A percentile compares a stretch with the other conserved stretches of the same genome.
Evolutionary conservation across 768 basidiomycete genomes (phyloP).

Genomic region (Amanita exitialis): DNA sequence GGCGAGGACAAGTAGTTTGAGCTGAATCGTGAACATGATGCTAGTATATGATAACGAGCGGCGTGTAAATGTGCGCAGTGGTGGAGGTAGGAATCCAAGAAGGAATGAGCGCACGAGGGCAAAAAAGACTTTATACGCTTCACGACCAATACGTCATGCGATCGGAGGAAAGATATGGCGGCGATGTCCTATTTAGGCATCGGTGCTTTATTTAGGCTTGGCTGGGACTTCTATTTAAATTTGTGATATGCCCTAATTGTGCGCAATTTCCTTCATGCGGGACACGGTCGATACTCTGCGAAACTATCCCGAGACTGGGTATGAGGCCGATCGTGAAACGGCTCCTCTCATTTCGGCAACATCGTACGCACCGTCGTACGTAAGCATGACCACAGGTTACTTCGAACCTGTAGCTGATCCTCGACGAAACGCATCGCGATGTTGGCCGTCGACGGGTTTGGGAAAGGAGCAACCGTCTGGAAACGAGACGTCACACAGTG

Average conservation of each 20-base stretch:
- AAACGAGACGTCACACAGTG: neutral
- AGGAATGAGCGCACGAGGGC: neutral
- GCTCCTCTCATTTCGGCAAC: neutral
- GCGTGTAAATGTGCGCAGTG: neutral
- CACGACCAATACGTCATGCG: neutral
- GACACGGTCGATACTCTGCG: neutral
- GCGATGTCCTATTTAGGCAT: neutral
- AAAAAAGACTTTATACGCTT: neutral
- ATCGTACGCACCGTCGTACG: neutral
- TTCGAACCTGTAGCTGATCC: neutral
- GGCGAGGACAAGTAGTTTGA: neutral
- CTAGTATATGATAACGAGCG: neutral
- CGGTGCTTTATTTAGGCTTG: neutral
- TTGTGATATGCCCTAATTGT: no score
- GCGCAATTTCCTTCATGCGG: neutral
- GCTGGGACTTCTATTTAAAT: neutral
- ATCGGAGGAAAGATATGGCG: neutral
- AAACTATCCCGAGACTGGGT: neutral
- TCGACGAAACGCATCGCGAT: neutral
- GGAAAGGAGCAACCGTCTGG: neutral
- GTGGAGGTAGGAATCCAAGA: neutral
- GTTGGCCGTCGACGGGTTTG: neutral
- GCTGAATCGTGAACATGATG: neutral
- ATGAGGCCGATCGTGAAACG: neutral
- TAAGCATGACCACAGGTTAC: neutral